Percentiles rank a stretch among this genome's conserved stretches.
These are phyloP conservation scores for Thraustochytrium striatum DNA, from an alignment of 352 stramenopile species.

Conservation along the genomic window DNA sequence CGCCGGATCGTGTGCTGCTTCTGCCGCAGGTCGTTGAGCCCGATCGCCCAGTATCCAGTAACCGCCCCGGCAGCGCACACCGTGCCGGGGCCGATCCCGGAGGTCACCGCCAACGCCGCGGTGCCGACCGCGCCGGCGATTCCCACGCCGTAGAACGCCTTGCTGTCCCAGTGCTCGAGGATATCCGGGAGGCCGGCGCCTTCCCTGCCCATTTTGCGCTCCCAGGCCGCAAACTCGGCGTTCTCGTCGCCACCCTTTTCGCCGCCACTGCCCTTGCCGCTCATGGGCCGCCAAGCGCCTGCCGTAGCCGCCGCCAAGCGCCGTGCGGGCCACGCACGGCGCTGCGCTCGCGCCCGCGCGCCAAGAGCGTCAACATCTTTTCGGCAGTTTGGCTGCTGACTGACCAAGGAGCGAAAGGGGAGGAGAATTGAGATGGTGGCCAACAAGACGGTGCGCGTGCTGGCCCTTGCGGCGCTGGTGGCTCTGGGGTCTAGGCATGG, in stretches of 20 bases:
- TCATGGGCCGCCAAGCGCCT: no score
- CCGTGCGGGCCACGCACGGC: no score
- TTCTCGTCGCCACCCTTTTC: constrained; percentile 8
- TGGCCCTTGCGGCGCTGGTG: no score
- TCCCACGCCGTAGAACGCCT: constrained; percentile 11
- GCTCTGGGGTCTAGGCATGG: no score
- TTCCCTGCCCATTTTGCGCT: constrained; percentile 18
- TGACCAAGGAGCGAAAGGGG: no score
- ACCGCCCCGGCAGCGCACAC: constrained; percentile 26
- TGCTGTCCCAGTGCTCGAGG: constrained; percentile 27
- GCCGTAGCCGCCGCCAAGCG: no score
- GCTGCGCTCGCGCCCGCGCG: no score
- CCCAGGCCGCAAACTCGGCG: neutral
- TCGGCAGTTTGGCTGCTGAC: no score
- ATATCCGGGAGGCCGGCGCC: constrained; percentile 16
- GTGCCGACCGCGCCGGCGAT: neutral
- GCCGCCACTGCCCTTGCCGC: no score
- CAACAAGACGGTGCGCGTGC: no score
- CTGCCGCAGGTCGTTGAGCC: constrained; percentile 62
- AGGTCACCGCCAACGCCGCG: neutral
- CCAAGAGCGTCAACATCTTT: no score
- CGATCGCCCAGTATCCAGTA: constrained; percentile 61
- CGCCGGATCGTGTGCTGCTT: constrained; percentile 60
- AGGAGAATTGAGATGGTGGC: no score
- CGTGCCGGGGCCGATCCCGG: neutral